Percentiles rank a stretch among this genome's conserved stretches.
phyloP scores from a whole-genome alignment of 2,329 filamentous ascomycete species.

The Exophiala sp. region DNA sequence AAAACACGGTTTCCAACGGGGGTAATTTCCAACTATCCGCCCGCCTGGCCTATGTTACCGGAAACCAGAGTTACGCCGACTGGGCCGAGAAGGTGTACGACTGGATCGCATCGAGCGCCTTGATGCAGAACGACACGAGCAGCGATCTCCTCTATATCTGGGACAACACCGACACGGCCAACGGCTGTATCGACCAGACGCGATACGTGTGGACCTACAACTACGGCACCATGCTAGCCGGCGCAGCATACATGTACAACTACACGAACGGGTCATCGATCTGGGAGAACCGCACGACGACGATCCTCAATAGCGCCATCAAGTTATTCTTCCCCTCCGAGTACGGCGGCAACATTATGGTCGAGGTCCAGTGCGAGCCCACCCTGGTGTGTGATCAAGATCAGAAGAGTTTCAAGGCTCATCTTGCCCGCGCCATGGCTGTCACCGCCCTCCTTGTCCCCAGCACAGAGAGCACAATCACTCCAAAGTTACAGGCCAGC shows the following conservation, averaged over 20 bases:
- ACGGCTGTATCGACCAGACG: slow-evolving; percentile 47
- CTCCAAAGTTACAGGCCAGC: slow-evolving; percentile 47
- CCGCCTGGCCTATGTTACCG: slow-evolving; percentile 69
- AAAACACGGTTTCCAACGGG: slow-evolving; percentile 55
- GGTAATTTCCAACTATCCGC: slow-evolving; percentile 55
- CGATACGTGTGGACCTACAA: slow-evolving; percentile 54
- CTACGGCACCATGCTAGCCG: slow-evolving; percentile 50
- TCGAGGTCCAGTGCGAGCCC: slow-evolving; percentile 54
- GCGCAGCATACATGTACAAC: slow-evolving; percentile 53
- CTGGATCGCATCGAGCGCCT: slow-evolving; percentile 42
- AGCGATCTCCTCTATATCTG: slow-evolving; percentile 47
- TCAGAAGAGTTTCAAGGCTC: slow-evolving; percentile 60
- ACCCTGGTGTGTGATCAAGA: slow-evolving; percentile 53
- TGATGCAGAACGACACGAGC: slow-evolving; percentile 43
- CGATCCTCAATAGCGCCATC: slow-evolving; percentile 50
- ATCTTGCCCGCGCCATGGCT: slow-evolving; percentile 56
- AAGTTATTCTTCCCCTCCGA: slow-evolving; percentile 49
- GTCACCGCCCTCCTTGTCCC: slow-evolving; percentile 54
- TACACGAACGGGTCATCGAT: slow-evolving; percentile 36
- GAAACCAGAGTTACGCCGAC: slow-evolving; percentile 69
- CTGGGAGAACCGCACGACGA: slow-evolving; percentile 50
- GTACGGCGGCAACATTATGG: slow-evolving; percentile 48
- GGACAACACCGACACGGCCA: slow-evolving; percentile 49
- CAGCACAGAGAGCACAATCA: slow-evolving; percentile 46
- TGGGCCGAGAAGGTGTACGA: slow-evolving; percentile 63